Evolutionary conservation across 2,329 filamentous ascomycete genomes (phyloP), one percentile per base, ranked within the genome.

Genomic region (Huntiella omanensis): DNA sequence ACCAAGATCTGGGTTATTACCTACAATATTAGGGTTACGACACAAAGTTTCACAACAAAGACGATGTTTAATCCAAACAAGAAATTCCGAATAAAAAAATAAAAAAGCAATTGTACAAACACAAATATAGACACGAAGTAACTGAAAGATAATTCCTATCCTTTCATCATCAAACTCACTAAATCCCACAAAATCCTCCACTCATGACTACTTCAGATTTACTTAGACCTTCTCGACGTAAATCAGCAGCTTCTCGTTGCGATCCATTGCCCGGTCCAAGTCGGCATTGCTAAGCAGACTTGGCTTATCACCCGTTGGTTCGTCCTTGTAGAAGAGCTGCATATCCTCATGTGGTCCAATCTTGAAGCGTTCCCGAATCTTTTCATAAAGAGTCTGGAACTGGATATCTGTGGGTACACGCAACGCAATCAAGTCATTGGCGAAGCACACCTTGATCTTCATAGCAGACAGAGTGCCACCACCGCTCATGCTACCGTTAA

Each of bases 391-490:
- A 51, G 85, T 80, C 45, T 73, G 68, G 60, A 80, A 91, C 46
- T 72, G 72, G 55, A 92, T 85, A 46, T 92, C 82, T 1, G 73
- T 72, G 0, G 88, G 81, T 47, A 96, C 84, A 33, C 87, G 79
- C 55, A 98, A 86, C 39, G 91, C 83, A 53, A 95, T 88, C 48
- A 92, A 75, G 54, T 95, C 88, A 50, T 87, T 81, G 53, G 88
- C 83, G 65, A 85, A 95, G 65, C 83, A 91, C 46, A 95, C 80
- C 64, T 96, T 96, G 59, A 96, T 83, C 62, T 95, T 96, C 66
- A 95, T 80, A 3, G 75, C 71, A 5, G 70, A 64, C 5, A 64
- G 57, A 3, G 36, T n/a, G 11, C 39, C 19, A 28, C 28, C 19
- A 28, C 37, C 38, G 22, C 33, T 28, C 22, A 36, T 28, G 33